Evolutionary conservation across 148 eudicot genomes (phyloP).

Genomic region (Limonium bicolor): DNA sequence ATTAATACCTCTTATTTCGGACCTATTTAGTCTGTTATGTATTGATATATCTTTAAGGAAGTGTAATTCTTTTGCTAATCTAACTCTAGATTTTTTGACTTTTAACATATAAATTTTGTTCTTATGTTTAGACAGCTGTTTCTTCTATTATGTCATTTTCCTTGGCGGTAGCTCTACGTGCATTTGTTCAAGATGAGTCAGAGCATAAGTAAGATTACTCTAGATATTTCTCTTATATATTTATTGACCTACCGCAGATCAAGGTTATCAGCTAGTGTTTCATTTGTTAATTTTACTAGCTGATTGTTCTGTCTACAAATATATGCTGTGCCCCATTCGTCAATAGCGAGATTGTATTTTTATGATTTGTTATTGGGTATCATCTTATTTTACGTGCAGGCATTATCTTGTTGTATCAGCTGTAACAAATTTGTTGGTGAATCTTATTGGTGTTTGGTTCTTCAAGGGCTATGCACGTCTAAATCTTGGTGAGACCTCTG

Average conservation of each 20-base stretch:
- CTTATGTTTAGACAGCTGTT: conserved; percentile 91
- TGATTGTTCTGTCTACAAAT: too few species aligned
- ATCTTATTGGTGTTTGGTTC: conserved; percentile 98
- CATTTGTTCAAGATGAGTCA: conserved; percentile 95
- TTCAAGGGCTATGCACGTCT: conserved; percentile 85
- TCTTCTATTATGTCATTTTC: conserved; percentile 94
- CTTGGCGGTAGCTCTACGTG: conserved; percentile 95
- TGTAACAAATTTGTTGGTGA: conserved; percentile 86
- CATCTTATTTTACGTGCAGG: conserved; percentile 53
- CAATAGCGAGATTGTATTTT: too few species aligned
- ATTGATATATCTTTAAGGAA: too few species aligned
- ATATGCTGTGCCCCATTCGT: too few species aligned
- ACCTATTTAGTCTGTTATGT: too few species aligned
- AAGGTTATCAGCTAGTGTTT: too few species aligned
- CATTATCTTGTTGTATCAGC: conserved; percentile 93
- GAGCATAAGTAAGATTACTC: conserved; percentile 99
- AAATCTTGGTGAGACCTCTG: conserved; percentile 49
- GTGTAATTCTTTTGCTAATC: neutral
- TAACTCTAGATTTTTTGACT: neutral
- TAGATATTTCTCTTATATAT: too few species aligned
- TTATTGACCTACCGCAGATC: too few species aligned
- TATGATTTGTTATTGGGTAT: too few species aligned
- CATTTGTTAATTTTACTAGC: too few species aligned
- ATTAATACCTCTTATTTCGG: too few species aligned
- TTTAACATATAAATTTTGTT: conserved; percentile 17